Percentiles rank a stretch among this genome's conserved stretches.
These are phyloP conservation scores for Suillus subalutaceus DNA, from an alignment of 768 basidiomycete genomes.

Conservation along the genomic window DNA sequence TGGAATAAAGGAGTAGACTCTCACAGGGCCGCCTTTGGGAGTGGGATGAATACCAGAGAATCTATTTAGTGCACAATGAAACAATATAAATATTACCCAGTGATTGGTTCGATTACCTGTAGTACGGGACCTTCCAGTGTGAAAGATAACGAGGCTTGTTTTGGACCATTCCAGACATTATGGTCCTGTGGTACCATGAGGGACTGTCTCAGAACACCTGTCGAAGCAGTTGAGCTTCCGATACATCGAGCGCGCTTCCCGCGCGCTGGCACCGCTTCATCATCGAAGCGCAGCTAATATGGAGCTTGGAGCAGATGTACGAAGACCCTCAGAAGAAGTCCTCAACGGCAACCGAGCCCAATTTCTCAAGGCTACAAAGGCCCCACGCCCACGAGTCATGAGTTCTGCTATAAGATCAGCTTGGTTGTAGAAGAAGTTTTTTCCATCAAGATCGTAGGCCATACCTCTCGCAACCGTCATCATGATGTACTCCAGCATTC, in stretches of 20 bases:
- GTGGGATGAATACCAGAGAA: not conserved
- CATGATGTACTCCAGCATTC: not conserved
- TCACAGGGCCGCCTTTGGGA: constrained; percentile 1
- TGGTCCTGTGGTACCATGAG: not conserved
- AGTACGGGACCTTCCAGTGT: not conserved
- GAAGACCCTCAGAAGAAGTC: constrained; percentile 1
- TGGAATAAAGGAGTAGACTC: not conserved
- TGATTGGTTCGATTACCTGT: not conserved
- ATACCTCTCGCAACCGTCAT: constrained; percentile 1
- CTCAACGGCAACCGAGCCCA: not conserved
- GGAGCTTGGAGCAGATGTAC: not conserved
- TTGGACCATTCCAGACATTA: not conserved
- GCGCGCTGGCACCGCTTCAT: not conserved
- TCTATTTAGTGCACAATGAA: constrained; percentile 2
- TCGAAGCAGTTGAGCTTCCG: not conserved
- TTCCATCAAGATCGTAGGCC: not conserved
- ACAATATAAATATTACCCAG: not conserved
- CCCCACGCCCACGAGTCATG: not conserved
- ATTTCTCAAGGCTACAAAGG: constrained; percentile 1
- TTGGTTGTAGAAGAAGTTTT: not conserved
- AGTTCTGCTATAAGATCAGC: constrained; percentile 3
- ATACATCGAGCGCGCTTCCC: not conserved
- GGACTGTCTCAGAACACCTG: not conserved
- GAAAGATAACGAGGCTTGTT: not conserved
- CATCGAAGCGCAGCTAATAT: constrained; percentile 5